Evolutionary conservation across 306 rosid genomes (phyloP), one percentile per base, ranked within the genome.

Genomic region (Corylus americana): DNA sequence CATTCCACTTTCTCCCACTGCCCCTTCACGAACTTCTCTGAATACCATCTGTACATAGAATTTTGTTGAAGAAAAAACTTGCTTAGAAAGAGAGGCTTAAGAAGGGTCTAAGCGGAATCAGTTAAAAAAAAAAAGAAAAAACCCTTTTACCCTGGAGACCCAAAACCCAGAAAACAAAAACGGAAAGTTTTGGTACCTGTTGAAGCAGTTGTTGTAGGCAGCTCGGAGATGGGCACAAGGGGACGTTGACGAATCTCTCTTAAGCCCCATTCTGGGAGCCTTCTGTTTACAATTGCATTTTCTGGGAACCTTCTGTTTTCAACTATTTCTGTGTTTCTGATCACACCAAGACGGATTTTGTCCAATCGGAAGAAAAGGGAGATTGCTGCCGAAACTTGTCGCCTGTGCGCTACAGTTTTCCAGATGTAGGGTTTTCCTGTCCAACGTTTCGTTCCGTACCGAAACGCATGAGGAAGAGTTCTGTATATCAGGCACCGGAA

Each of bases 131-230:
- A 6, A 22, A 42, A 22, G 22, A 22, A 42, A 57, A 37, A 11
- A 6, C 7, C 20, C 27, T 5, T 17, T 48, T n/a, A 25, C 11
- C 18, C 4, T 29, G 78, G 50, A 55, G 8, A 29, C 1, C 0
- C 17, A 71, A 12, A 37, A 68, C 7, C 17, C 4, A 4, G 13
- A 51, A 61, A 71, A 25, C 62, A 27, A 66, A 11, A 54, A 3
- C 10, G 67, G 31, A 39, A 4, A 67, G 45, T 20, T 42, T 42
- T 37, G 80, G 67, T 39, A 93, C 94, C 96, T 88, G 89, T 90
- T 92, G 90, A 95, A 91, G 90, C 98, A 93, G 73, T 83, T 88
- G 94, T 95, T 89, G 74, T 93, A 95, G 50, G 98, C 93, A 45
- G 88, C 85, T 80, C 94, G 88, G 47, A 95, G 91, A 83, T 73